These are phyloP conservation scores for Aspergillus sp. DNA, from an alignment of 2,329 filamentous ascomycete genomes.

Conservation along the genomic window DNA sequence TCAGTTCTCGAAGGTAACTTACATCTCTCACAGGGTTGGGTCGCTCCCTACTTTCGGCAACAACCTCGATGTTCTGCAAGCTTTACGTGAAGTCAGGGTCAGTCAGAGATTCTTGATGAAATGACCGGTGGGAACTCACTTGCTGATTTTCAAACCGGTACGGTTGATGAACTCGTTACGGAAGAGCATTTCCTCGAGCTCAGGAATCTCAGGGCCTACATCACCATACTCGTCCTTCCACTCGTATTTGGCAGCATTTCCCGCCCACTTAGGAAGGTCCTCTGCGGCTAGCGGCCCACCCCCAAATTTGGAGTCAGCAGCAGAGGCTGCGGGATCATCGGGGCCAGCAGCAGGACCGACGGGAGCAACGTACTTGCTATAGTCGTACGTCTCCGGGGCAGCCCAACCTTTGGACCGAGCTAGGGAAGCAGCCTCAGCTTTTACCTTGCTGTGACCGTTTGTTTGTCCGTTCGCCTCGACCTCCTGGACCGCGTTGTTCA, in stretches of 20 bases:
- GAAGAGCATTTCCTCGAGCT: conserved; percentile 73
- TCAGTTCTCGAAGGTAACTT: conserved; percentile 19
- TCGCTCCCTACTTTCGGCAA: conserved; percentile 42
- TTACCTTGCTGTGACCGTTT: conserved; percentile 13
- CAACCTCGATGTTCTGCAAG: conserved; percentile 45
- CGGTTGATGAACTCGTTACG: conserved; percentile 46
- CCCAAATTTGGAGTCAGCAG: too few species aligned
- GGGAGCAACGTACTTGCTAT: conserved; percentile 22
- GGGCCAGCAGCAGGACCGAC: conserved; percentile 5
- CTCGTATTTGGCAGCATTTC: conserved; percentile 64
- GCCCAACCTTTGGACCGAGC: conserved; percentile 36
- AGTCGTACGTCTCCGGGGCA: conserved; percentile 31
- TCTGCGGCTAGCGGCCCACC: not conserved
- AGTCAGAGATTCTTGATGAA: too few species aligned
- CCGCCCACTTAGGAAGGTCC: conserved; percentile 41
- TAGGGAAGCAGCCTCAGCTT: conserved; percentile 21
- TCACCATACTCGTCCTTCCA: conserved; percentile 85
- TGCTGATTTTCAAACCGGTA: conserved; percentile 58
- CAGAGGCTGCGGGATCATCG: not conserved
- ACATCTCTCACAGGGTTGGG: conserved; percentile 46
- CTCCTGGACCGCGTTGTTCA: conserved; percentile 18
- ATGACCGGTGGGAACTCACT: conserved; percentile 33
- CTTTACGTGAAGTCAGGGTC: conserved; percentile 18
- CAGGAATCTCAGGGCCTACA: conserved; percentile 62
- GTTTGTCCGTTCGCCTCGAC: conserved; percentile 1